phyloP scores from a whole-genome alignment of 768 basidiomycete genomes.

The Paxillus ammoniavirescens region DNA sequence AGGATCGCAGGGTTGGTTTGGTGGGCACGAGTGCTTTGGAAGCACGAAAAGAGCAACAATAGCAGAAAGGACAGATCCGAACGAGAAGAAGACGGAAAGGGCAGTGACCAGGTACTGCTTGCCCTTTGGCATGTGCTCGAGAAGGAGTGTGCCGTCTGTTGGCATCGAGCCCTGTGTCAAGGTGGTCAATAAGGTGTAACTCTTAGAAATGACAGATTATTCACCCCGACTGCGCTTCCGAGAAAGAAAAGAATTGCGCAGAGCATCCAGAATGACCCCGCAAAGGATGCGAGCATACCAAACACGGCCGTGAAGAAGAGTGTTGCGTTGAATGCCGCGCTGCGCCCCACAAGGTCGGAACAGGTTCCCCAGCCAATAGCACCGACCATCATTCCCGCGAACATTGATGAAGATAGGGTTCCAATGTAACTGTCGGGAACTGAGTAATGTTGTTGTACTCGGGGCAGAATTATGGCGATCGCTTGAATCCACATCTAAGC shows the following conservation, averaged over 20 bases:
- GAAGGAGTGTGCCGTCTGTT: conserved; percentile 88
- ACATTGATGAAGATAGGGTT: conserved; percentile 82
- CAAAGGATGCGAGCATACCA: conserved; percentile 75
- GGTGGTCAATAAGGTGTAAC: conserved; percentile 1
- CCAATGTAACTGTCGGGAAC: conserved; percentile 80
- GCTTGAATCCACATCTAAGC: conserved; percentile 92
- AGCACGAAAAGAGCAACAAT: conserved; percentile 77
- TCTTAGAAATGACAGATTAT: conserved; percentile 21
- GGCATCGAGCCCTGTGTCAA: conserved; percentile 85
- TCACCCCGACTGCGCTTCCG: conserved; percentile 90
- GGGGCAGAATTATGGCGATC: conserved; percentile 90
- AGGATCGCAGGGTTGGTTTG: conserved; percentile 57
- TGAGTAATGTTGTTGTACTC: conserved; percentile 89
- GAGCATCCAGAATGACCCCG: conserved; percentile 63
- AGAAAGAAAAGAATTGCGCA: conserved; percentile 83
- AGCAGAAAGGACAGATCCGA: conserved; percentile 86
- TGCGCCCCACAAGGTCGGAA: conserved; percentile 88
- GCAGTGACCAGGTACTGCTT: conserved; percentile 91
- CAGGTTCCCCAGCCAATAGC: conserved; percentile 91
- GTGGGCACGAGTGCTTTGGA: conserved; percentile 70
- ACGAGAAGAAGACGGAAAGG: conserved; percentile 92
- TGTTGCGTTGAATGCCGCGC: conserved; percentile 88
- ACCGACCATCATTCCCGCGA: conserved; percentile 97
- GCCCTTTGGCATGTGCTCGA: conserved; percentile 91
- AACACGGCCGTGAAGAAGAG: conserved; percentile 89